Evolutionary conservation across 352 stramenopile genomes (phyloP).

Genomic region (Aphanomyces invadans): DNA sequence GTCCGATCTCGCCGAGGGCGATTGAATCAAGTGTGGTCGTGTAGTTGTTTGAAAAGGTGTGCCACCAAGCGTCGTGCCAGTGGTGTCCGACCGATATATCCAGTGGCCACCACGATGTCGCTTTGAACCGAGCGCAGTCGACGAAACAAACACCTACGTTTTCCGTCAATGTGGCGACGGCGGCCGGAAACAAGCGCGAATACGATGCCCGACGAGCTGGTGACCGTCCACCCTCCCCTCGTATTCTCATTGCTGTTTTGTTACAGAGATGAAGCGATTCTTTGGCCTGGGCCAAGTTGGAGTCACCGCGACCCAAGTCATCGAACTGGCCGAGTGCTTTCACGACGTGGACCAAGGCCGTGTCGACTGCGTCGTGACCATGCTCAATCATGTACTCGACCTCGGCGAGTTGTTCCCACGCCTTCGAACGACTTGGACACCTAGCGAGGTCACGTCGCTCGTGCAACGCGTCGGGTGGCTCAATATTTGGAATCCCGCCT

Average conservation of each 20-base stretch:
- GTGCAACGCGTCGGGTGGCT: constrained; percentile 23
- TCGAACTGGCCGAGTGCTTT: constrained; percentile 17
- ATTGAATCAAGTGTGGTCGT: too few relatives aligned
- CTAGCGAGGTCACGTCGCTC: not conserved
- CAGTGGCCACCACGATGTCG: too few relatives aligned
- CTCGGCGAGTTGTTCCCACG: constrained; percentile 10
- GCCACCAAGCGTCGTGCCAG: not conserved
- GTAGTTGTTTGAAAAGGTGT: not conserved
- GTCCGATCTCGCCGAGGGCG: too few relatives aligned
- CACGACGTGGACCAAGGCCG: not conserved
- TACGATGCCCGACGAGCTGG: not conserved
- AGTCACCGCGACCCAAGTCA: constrained; percentile 3
- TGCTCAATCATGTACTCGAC: constrained; percentile 22
- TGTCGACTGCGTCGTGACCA: constrained; percentile 14
- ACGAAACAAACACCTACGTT: not conserved
- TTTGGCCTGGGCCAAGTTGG: constrained; percentile 9
- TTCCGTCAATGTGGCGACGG: not conserved
- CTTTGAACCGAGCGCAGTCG: not conserved
- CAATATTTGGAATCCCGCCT: constrained; percentile 25
- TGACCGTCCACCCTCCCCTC: too few relatives aligned
- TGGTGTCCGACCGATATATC: too few relatives aligned
- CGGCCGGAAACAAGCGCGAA: not conserved
- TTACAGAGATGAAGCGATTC: constrained; percentile 4
- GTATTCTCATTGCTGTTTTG: not conserved
- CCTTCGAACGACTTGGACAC: not conserved